These are phyloP conservation scores for Naganishia antarctica DNA, from an alignment of 768 basidiomycete species.

Conservation along the genomic window DNA sequence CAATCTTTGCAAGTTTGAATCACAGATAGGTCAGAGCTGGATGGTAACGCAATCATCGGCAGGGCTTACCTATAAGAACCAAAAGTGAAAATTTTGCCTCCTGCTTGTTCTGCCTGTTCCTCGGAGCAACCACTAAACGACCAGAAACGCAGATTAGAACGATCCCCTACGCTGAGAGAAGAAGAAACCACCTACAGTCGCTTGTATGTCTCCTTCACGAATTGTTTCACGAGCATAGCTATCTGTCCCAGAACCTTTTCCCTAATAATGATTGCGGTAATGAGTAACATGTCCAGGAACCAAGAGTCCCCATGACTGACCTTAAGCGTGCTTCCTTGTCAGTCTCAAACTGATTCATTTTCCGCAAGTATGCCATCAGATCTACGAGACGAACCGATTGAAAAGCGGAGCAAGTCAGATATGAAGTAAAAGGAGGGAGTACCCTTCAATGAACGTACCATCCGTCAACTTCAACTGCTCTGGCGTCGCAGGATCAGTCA, in stretches of 20 bases:
- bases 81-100: slow-evolving; percentile 98
- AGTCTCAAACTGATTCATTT: slow-evolving; percentile 80
- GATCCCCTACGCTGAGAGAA: neutral
- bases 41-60: neutral
- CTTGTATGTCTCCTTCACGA: slow-evolving; percentile 77
- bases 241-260: slow-evolving; percentile 89
- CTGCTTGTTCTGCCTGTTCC: slow-evolving; percentile 76
- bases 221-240: slow-evolving; percentile 81
- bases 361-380: slow-evolving; percentile 30
- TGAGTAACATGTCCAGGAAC: neutral
- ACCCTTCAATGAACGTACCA: slow-evolving; percentile 7
- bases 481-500: slow-evolving; percentile 15
- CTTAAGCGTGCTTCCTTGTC: slow-evolving; percentile 81
- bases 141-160: neutral
- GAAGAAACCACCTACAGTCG: slow-evolving; percentile 48
- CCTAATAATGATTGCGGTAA: slow-evolving; percentile 53
- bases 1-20: slow-evolving; percentile 53
- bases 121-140: slow-evolving; percentile 68
- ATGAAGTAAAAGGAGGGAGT: no score
- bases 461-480: slow-evolving; percentile 20
- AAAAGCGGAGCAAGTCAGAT: neutral
- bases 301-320: slow-evolving; percentile 55
- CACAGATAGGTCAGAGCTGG: neutral
- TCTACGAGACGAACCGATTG: neutral
- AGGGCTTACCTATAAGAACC: slow-evolving; percentile 69